Conservation (phyloP, 2,329 filamentous ascomycete genomes). For the Mollisia scopiformis region DNA sequence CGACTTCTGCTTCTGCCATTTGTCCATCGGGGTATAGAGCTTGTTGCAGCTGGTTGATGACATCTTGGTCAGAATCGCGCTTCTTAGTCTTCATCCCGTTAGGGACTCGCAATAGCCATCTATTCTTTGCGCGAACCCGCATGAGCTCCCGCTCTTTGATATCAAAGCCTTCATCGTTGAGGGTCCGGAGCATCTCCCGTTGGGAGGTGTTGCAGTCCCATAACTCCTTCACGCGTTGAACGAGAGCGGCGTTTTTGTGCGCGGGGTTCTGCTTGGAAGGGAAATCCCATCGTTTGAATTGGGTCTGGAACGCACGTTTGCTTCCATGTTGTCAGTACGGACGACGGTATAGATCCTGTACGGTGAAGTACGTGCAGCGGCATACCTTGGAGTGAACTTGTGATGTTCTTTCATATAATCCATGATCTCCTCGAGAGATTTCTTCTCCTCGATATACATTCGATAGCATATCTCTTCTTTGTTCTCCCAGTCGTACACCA, state of each 20-base stretch:
- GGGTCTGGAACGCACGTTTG: conserved; percentile 75
- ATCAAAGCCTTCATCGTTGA: conserved; percentile 73
- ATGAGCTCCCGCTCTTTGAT: conserved; percentile 74
- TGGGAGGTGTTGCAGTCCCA: conserved; percentile 77
- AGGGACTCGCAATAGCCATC: conserved; percentile 66
- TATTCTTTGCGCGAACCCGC: conserved; percentile 69
- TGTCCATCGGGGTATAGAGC: conserved; percentile 37
- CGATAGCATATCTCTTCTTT: conserved; percentile 67
- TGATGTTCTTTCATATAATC: conserved; percentile 66
- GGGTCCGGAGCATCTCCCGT: conserved; percentile 71
- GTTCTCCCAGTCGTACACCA: conserved; percentile 67
- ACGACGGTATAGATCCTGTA: conserved; percentile 24
- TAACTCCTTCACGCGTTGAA: conserved; percentile 72
- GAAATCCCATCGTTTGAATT: conserved; percentile 80
- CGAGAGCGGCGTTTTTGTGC: conserved; percentile 69
- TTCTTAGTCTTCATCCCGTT: conserved; percentile 57
- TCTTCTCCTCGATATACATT: conserved; percentile 78
- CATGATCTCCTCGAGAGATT: conserved; percentile 74
- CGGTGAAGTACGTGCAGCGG: conserved; percentile 22
- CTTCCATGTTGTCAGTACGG: conserved; percentile 44
- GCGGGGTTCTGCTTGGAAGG: conserved; percentile 74
- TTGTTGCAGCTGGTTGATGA: conserved; percentile 37
- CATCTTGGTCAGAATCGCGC: conserved; percentile 36
- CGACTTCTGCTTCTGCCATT: conserved; percentile 30
- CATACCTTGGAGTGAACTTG: conserved; percentile 68